Evolutionary conservation across 108 stramenopile species (phyloP).

Genomic region (Nitzschia sp.): DNA sequence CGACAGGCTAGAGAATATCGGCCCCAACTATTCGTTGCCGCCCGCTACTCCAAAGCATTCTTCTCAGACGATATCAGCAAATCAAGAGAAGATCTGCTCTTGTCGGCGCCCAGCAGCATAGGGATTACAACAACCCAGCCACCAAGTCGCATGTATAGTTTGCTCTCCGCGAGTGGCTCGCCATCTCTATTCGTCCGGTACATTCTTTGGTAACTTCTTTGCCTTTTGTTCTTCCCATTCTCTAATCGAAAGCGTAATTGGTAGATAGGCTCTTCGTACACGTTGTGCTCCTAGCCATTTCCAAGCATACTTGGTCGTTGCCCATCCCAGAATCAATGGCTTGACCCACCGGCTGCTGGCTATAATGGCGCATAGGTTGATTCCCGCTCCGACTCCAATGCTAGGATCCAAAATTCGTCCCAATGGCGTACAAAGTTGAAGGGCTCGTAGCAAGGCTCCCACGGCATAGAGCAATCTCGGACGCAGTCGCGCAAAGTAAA

Average conservation of each 20-base stretch:
- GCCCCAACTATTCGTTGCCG: too few species aligned
- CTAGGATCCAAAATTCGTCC: constrained; percentile 26
- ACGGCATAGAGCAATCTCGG: constrained; percentile 35
- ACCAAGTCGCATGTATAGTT: neutral
- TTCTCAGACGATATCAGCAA: too few species aligned
- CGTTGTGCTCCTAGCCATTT: constrained; percentile 34
- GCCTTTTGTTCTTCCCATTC: constrained; percentile 36
- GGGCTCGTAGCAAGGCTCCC: constrained; percentile 29
- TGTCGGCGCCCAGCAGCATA: too few species aligned
- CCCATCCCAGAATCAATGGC: constrained; percentile 38
- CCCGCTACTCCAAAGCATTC: too few species aligned
- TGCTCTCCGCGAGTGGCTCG: neutral
- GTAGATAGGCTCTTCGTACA: constrained; percentile 26
- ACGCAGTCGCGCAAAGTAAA: constrained; percentile 38
- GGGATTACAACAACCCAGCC: too few species aligned
- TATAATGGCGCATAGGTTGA: constrained; percentile 32
- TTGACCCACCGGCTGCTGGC: constrained; percentile 33
- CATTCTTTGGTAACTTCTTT: too few species aligned
- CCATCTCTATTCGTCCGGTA: neutral
- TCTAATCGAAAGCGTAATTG: constrained; percentile 35
- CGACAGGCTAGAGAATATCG: too few species aligned
- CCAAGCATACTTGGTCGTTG: constrained; percentile 33
- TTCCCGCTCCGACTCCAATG: constrained; percentile 40
- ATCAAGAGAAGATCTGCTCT: too few species aligned
- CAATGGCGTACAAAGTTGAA: constrained; percentile 31